Percentiles rank a stretch among this genome's conserved stretches.
Evolutionary conservation across 768 basidiomycete species (phyloP).

Genomic region (Phlebiopsis flavidoalba): DNA sequence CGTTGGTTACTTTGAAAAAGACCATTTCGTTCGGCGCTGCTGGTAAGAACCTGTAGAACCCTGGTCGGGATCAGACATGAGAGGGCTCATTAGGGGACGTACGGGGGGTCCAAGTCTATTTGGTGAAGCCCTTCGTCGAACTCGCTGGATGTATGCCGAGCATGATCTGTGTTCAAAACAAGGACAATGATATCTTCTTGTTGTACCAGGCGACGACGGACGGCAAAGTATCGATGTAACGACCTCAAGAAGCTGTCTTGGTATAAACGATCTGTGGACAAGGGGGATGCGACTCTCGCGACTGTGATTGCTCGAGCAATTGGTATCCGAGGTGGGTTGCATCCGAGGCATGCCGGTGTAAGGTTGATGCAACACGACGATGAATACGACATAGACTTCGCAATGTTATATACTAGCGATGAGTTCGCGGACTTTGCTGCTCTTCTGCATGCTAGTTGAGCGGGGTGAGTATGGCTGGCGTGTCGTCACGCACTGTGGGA

Average conservation of each 20-base stretch:
- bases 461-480: not conserved
- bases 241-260: constrained; percentile 57
- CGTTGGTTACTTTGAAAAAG: constrained; percentile 74
- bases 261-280: constrained; percentile 59
- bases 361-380: constrained; percentile 29
- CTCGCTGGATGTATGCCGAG: constrained; percentile 11
- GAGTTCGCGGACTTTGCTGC: constrained; percentile 15
- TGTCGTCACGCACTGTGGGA: not conserved
- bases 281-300: constrained; percentile 75
- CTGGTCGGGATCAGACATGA: not conserved
- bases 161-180: constrained; percentile 48
- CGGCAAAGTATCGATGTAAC: constrained; percentile 59
- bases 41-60: too few species aligned
- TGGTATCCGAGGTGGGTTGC: constrained; percentile 55
- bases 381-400: constrained; percentile 11
- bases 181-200: constrained; percentile 71
- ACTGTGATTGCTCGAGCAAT: constrained; percentile 66
- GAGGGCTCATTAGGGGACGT: not conserved
- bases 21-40: constrained; percentile 40
- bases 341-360: constrained; percentile 56
- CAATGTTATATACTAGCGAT: constrained; percentile 16
- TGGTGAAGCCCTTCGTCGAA: not conserved
- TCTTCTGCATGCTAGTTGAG: not conserved
- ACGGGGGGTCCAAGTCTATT: not conserved
- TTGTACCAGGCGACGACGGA: constrained; percentile 53